Base-by-base conservation (phyloP, 495 filamentous ascomycete genomes). In the Jackrogersella multiformis region DNA sequence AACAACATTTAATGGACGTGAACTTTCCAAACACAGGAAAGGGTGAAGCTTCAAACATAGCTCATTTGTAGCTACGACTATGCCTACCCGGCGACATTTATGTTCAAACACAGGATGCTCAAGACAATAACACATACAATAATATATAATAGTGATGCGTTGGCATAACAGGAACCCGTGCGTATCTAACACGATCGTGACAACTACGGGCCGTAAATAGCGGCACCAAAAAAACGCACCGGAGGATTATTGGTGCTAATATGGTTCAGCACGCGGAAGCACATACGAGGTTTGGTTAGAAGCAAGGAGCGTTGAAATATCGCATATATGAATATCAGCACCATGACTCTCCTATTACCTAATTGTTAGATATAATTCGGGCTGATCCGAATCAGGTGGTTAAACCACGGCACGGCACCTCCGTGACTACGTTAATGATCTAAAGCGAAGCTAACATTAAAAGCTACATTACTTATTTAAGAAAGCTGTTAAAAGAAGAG, bases 381-480 rank as follows among this genome's bases (percentile, higher is more conserved):
- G 16, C n/a, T 39, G 36, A 15, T 16, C 36, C n/a, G 10, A 39
- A 39, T 36, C 34, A 10, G 34, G 5, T 23, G 41, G 41, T 44
- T 28, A 6, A 28, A 16, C 5, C 23, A 28, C 23, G 44, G 21
- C 21, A 48, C 44, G 44, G 23, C 44, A 28, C 10, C 44, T 28
- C 44, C 44, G 44, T 16, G 44, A 48, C 44, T 13, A 23, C 44
- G 44, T 28, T n/a, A n/a, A n/a, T n/a, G n/a, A n/a, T n/a, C n/a
- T n/a, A n/a, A n/a, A n/a, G n/a, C n/a, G n/a, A n/a, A n/a, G n/a
- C n/a, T n/a, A n/a, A n/a, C n/a, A n/a, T n/a, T n/a, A n/a, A n/a
- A 48, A 48, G 44, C 24, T 30, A 30, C 26, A 30, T 30, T 30
- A 3, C 8, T 30, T 49, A 48, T 26, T 21, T 9, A 10, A 38